Evolutionary conservation across 805 yeast species (phyloP), one percentile per base, ranked within the genome.

Genomic region (Metschnikowia kunwiensis): DNA sequence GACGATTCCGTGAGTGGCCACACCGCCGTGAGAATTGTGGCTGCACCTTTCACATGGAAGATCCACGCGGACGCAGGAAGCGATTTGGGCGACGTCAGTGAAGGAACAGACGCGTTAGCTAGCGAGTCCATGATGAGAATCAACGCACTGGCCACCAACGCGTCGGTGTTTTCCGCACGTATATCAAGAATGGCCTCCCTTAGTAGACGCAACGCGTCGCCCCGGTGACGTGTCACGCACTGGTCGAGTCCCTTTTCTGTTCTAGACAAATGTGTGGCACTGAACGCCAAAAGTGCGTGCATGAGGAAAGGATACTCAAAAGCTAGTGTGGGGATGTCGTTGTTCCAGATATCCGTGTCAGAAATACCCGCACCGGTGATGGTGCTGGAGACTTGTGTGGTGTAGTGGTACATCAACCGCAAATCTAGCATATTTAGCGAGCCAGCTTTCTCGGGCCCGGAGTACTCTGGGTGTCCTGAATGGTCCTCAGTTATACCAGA

Each of bases 1-100:
- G 66, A 61, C 4, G 65, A 47, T 46, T 67, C 72, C 1, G 72
- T 65, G 36, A 88, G 65, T 4, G 96, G 96, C 88, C 96, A 87
- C n/a, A 89, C 96, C 1, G 96, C 95, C 1, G 96, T 85, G 33
- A 91, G 68, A 36, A 91, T 91, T 0, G 97, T 89, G 5, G 96
- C 96, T 0, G 97, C 96, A 21, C 97, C 97, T 50, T 93, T 85
- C 9, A 91, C 96, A 54, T 91, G 97, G 68, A 86, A 93, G 38
- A 91, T 80, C 97, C 97, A 91, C 0, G 97, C 95, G 3, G 93
- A 80, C 2, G 97, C 89, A 1, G 96, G 95, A 39, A 88, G 60
- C 2, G 88, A 80, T 46, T 74, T 76, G 6, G 57, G 55, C 3
- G 68, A 62, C 2, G 70, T 63, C 22, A 63, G 60, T 29, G 60